phyloP scores from a whole-genome alignment of 1,284 basidiomycete genomes.

The Irpex rosettiformis region DNA sequence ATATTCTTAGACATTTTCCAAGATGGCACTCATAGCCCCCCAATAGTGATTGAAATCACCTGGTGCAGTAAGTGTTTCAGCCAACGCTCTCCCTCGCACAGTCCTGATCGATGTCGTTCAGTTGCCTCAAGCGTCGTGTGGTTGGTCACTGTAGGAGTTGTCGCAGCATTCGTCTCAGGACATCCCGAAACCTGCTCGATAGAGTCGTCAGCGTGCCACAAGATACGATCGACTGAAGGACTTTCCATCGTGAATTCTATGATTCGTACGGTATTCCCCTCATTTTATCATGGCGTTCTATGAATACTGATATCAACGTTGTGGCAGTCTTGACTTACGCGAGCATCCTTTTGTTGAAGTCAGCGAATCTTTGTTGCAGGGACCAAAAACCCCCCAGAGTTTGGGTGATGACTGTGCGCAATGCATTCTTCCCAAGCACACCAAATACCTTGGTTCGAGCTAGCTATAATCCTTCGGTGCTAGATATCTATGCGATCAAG shows the following conservation, averaged over 20 bases:
- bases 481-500: conserved; percentile 5
- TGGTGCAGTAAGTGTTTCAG: conserved; percentile 2
- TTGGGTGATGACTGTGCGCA: conserved; percentile 6
- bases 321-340: conserved; percentile 4
- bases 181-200: not conserved
- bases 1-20: conserved; percentile 2
- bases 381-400: not conserved
- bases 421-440: not conserved
- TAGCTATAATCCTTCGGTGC: not conserved
- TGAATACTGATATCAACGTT: not conserved
- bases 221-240: not conserved
- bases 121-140: not conserved
- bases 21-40: not conserved
- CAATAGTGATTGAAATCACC: not conserved
- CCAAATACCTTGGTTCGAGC: not conserved
- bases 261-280: not conserved
- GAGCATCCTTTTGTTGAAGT: not conserved
- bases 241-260: conserved; percentile 1
- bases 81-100: no score
- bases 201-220: not conserved
- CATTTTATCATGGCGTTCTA: not conserved
- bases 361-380: not conserved
- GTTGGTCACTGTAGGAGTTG: not conserved
- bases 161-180: not conserved
- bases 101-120: not conserved